A percentile compares a stretch with the other conserved stretches of the same genome.
These are phyloP conservation scores for Candida morakotiae DNA, from an alignment of 805 yeast genomes.

Conservation along the genomic window DNA sequence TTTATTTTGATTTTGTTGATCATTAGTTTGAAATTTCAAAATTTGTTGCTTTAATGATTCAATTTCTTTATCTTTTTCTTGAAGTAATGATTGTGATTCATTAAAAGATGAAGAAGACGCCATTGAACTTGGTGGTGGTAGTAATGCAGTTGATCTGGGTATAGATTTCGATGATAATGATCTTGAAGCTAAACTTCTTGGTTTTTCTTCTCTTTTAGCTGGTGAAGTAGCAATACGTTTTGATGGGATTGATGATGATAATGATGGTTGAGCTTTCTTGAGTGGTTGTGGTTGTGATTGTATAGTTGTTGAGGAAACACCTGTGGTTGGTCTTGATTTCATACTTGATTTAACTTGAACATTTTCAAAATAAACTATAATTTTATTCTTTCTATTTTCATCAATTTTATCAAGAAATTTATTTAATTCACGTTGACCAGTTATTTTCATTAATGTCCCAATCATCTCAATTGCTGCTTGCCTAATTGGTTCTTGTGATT, in stretches of 20 bases:
- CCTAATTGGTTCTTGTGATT: constrained; percentile 82
- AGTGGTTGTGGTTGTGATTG: constrained; percentile 10
- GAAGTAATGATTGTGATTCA: neutral
- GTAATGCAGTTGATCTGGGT: neutral
- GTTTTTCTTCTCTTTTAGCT: constrained; percentile 42
- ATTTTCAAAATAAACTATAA: constrained; percentile 51
- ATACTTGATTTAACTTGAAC: constrained; percentile 44
- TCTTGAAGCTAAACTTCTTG: constrained; percentile 27
- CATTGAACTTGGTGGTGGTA: neutral
- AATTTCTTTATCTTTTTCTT: constrained; percentile 4
- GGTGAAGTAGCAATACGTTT: constrained; percentile 74
- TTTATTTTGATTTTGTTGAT: constrained; percentile 21
- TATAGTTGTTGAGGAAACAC: constrained; percentile 5
- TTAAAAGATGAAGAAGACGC: neutral
- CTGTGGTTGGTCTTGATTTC: constrained; percentile 3
- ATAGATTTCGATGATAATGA: constrained; percentile 41
- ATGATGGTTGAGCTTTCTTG: constrained; percentile 9
- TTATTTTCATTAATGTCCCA: constrained; percentile 79
- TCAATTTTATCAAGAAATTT: constrained; percentile 67
- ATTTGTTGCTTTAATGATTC: constrained; percentile 6
- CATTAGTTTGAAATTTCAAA: constrained; percentile 14
- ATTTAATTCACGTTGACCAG: constrained; percentile 67
- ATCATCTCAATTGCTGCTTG: constrained; percentile 70
- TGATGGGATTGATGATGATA: constrained; percentile 45
- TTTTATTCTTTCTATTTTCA: constrained; percentile 65